phyloP scores from a whole-genome alignment of 352 stramenopile genomes.

The Phytophthora constricta region DNA sequence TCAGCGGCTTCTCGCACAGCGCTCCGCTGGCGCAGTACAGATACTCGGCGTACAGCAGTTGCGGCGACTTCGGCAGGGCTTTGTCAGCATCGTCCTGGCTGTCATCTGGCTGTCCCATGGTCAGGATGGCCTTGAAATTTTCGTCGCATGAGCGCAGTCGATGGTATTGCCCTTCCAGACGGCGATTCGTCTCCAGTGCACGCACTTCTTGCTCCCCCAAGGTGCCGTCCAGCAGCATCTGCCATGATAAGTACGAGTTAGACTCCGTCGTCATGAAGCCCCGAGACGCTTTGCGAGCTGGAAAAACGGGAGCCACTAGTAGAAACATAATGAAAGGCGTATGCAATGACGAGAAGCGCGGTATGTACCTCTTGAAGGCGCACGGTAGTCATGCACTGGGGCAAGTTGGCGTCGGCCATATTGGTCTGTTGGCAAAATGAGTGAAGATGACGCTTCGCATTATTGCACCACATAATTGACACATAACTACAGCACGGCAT shows the following conservation, averaged over 20 bases:
- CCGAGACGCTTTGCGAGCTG: not conserved
- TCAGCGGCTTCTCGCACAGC: constrained; percentile 58
- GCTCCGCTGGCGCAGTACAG: constrained; percentile 58
- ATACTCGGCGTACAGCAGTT: constrained; percentile 72
- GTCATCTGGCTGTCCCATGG: constrained; percentile 19
- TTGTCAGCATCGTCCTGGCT: constrained; percentile 9
- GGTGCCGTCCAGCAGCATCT: constrained; percentile 56
- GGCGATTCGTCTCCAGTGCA: constrained; percentile 49
- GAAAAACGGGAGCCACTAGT: constrained; percentile 7
- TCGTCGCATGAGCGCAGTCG: constrained; percentile 59
- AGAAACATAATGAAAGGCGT: not conserved
- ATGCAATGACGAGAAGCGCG: not conserved
- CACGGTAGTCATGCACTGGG: constrained; percentile 65
- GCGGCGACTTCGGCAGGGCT: constrained; percentile 33
- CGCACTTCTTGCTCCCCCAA: constrained; percentile 48
- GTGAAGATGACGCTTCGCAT: constrained; percentile 11
- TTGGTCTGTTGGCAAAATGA: constrained; percentile 1
- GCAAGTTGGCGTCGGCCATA: constrained; percentile 53
- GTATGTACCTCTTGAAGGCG: constrained; percentile 68
- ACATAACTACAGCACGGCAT: constrained; percentile 30
- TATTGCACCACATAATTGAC: constrained; percentile 13
- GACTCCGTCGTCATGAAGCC: not conserved
- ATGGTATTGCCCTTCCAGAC: constrained; percentile 50
- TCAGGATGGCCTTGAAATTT: constrained; percentile 57
- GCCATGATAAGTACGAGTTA: constrained; percentile 7